Evolutionary conservation across 352 stramenopile genomes (phyloP), one percentile per base, ranked within the genome.

Genomic region (Elongisporangium undulatum): DNA sequence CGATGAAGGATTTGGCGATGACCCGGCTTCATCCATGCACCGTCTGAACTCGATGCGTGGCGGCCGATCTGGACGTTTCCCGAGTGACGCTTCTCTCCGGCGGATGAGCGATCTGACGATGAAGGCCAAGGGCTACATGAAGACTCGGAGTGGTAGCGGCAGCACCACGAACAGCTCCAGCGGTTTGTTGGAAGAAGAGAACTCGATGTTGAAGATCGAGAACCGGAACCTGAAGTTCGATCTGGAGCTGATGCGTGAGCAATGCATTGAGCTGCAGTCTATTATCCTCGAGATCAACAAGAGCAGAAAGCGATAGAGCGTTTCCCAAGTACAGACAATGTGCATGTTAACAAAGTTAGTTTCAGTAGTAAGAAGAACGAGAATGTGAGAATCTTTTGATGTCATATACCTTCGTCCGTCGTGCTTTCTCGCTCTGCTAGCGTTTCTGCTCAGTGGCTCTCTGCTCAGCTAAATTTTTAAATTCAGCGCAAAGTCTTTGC

Each of bases 281-380:
- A 94, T 94, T 66, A 94, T 94, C 57, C 76, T 94, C 49, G 85
- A 94, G 77, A 94, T 94, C 69, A 92, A 94, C 81, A 91, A 90
- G 71, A 92, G 85, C 63, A 80, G 85, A 54, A 94, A 94, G 75
- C 79, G 85, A 68, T 94, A 85, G 64, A 64, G 7, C 34, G 34
- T 45, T 45, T 17, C 34, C 9, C 34, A 45, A 45, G 34, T 45
- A 17, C 34, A 45, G 34, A 17, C 34, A 45, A 45, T 45, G 34
- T 45, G 34, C 34, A 45, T 45, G 34, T 45, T 45, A 45, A 45
- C 34, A 45, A 45, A 45, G 34, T 45, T 17, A 45, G 34, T 45
- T 45, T 45, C 34, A 45, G 34, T 45, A 45, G 34, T 45, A 45
- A 45, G 34, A 45, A 45, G 26, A 38, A 38, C 9, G 34, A 26